Conservation (phyloP, 805 yeast species). For the Candida quercuum region DNA sequence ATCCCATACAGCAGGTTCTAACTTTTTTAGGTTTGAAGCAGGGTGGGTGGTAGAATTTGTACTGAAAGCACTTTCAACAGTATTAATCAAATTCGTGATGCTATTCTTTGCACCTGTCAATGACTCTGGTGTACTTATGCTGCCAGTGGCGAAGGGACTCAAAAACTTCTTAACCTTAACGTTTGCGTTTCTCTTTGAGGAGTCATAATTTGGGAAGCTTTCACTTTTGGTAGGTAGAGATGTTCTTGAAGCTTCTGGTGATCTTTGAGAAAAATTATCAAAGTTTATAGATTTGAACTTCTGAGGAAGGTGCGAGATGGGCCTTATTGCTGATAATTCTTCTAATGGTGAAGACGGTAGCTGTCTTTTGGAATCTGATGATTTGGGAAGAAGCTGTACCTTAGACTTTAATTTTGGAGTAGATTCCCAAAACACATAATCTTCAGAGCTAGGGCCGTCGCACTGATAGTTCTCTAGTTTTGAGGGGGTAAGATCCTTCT, state of each 20-base stretch:
- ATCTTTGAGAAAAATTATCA: slow-evolving; percentile 16
- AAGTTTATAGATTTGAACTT: slow-evolving; percentile 15
- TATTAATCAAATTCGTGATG: slow-evolving; percentile 15
- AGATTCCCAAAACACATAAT: slow-evolving; percentile 24
- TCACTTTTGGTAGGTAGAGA: slow-evolving; percentile 6
- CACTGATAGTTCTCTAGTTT: too few relatives aligned
- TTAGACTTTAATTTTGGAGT: slow-evolving; percentile 16
- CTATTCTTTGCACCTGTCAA: slow-evolving; percentile 10
- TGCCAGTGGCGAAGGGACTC: slow-evolving; percentile 8
- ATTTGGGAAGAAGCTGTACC: background rate
- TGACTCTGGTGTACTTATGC: slow-evolving; percentile 2
- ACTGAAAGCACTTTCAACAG: slow-evolving; percentile 8
- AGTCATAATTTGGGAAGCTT: slow-evolving; percentile 8
- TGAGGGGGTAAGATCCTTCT: background rate
- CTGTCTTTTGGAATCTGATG: slow-evolving; percentile 3
- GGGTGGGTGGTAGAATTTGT: background rate
- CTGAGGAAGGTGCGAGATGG: slow-evolving; percentile 11
- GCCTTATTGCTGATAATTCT: slow-evolving; percentile 11
- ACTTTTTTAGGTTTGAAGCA: too few relatives aligned
- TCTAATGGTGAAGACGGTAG: slow-evolving; percentile 22
- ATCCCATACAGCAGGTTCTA: background rate
- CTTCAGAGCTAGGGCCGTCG: slow-evolving; percentile 20
- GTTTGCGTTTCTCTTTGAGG: slow-evolving; percentile 1
- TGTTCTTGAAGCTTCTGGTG: slow-evolving; percentile 13
- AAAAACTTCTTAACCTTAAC: slow-evolving; percentile 1